Conservation (phyloP, 108 stramenopile species). For the Skeletonema tropicum region DNA sequence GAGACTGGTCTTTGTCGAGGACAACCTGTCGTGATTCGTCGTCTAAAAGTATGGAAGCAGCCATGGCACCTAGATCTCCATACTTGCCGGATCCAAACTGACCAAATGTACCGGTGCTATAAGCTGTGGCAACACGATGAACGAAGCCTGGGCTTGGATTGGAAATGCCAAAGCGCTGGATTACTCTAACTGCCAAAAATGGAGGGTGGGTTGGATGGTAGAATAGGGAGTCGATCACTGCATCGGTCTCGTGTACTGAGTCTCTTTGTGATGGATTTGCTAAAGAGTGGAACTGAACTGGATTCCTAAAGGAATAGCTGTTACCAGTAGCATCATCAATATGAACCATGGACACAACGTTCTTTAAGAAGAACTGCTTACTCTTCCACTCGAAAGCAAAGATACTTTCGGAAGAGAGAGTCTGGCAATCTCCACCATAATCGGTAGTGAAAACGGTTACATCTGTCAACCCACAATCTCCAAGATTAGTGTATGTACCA, state of each 20-base stretch:
- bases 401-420: too few relatives aligned
- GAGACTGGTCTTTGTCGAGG: slow-evolving; percentile 50
- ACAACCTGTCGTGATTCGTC: slow-evolving; percentile 33
- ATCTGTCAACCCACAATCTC: too few relatives aligned
- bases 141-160: slow-evolving; percentile 46
- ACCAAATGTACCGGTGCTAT: slow-evolving; percentile 5
- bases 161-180: slow-evolving; percentile 33
- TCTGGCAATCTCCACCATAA: too few relatives aligned
- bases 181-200: slow-evolving; percentile 32
- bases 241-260: too few relatives aligned
- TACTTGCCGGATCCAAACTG: slow-evolving; percentile 38
- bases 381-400: too few relatives aligned
- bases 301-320: too few relatives aligned
- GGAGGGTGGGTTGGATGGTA: slow-evolving; percentile 14
- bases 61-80: slow-evolving; percentile 49
- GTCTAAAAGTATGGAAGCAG: slow-evolving; percentile 51
- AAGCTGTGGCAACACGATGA: slow-evolving; percentile 17
- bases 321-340: too few relatives aligned
- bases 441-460: too few relatives aligned
- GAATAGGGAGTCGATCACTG: background rate
- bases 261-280: too few relatives aligned
- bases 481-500: too few relatives aligned
- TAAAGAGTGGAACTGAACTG: too few relatives aligned
- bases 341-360: background rate
- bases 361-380: background rate